phyloP scores from a whole-genome alignment of 208 protist species.

The Leishmania tarentolae region DNA sequence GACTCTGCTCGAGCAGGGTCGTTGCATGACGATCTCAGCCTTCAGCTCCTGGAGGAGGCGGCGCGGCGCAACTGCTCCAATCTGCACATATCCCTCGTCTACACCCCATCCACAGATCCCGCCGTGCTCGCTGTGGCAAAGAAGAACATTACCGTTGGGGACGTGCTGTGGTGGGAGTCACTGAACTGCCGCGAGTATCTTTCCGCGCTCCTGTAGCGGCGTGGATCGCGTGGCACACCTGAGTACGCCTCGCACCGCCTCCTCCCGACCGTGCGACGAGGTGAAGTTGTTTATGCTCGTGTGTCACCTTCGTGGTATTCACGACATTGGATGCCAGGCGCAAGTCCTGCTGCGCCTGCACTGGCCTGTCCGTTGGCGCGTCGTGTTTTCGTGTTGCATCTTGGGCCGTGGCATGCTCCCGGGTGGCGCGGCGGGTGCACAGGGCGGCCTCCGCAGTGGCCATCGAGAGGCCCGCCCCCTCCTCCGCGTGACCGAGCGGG shows the following conservation, averaged over 20 bases:
- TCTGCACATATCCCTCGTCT: slow-evolving; percentile 18
- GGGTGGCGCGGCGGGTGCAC: too few species aligned
- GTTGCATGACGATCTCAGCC: slow-evolving; percentile 12
- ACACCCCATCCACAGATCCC: slow-evolving; percentile 14
- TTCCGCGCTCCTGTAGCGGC: slow-evolving; percentile 10
- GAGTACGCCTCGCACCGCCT: neutral
- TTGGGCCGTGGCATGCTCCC: neutral
- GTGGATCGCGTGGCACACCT: neutral
- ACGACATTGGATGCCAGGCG: neutral
- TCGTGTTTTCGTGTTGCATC: neutral
- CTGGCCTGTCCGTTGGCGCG: neutral
- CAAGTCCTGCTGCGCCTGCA: neutral
- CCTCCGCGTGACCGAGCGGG: too few species aligned
- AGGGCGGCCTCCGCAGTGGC: too few species aligned
- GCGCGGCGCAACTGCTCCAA: slow-evolving; percentile 26
- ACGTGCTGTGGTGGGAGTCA: slow-evolving; percentile 34
- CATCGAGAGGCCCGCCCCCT: too few species aligned
- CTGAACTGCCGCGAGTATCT: slow-evolving; percentile 25
- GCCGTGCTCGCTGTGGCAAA: slow-evolving; percentile 25
- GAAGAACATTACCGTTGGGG: slow-evolving; percentile 22
- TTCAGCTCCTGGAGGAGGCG: slow-evolving; percentile 32
- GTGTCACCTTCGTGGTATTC: neutral
- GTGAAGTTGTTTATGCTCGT: neutral
- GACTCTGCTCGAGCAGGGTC: slow-evolving; percentile 2
- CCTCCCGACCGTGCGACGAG: neutral